Conservation (phyloP, 495 filamentous ascomycete genomes). For the Tuber magnatum region DNA sequence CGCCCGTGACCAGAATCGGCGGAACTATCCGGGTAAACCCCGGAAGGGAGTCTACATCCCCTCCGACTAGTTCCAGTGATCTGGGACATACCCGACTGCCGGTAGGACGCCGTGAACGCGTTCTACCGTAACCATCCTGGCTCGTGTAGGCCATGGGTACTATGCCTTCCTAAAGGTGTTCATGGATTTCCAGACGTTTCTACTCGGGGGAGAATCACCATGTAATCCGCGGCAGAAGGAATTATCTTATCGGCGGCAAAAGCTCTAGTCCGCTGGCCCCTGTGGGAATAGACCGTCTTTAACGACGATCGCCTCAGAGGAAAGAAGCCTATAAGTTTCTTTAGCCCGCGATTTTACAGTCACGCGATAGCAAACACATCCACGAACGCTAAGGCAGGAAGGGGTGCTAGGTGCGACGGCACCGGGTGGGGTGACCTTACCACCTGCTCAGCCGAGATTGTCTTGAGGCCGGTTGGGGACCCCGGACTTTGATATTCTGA, state of each 20-base stretch:
- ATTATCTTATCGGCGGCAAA: slow-evolving; percentile 27
- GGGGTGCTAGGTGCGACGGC: slow-evolving; percentile 51
- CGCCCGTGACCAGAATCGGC: slow-evolving; percentile 72
- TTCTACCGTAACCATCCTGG: slow-evolving; percentile 48
- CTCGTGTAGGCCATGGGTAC: slow-evolving; percentile 44
- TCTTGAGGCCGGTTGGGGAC: slow-evolving; percentile 52
- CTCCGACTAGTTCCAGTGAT: slow-evolving; percentile 61
- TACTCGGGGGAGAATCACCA: slow-evolving; percentile 45
- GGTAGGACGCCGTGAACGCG: slow-evolving; percentile 50
- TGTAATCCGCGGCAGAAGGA: slow-evolving; percentile 10
- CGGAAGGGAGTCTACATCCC: slow-evolving; percentile 52
- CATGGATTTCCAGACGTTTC: slow-evolving; percentile 69
- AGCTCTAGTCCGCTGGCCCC: slow-evolving; percentile 50
- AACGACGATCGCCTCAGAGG: slow-evolving; percentile 52
- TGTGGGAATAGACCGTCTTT: slow-evolving; percentile 50
- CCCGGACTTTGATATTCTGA: slow-evolving; percentile 45
- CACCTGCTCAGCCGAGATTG: slow-evolving; percentile 27
- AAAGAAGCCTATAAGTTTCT: slow-evolving; percentile 52
- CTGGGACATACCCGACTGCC: slow-evolving; percentile 60
- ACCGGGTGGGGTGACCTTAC: slow-evolving; percentile 37
- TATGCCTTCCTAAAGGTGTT: slow-evolving; percentile 54
- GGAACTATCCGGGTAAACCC: slow-evolving; percentile 57
- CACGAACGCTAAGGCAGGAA: slow-evolving; percentile 53
- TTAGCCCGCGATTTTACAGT: slow-evolving; percentile 61
- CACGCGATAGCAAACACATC: slow-evolving; percentile 45